phyloP scores from a whole-genome alignment of 257 asterid genomes.

The Solanum neorickii region DNA sequence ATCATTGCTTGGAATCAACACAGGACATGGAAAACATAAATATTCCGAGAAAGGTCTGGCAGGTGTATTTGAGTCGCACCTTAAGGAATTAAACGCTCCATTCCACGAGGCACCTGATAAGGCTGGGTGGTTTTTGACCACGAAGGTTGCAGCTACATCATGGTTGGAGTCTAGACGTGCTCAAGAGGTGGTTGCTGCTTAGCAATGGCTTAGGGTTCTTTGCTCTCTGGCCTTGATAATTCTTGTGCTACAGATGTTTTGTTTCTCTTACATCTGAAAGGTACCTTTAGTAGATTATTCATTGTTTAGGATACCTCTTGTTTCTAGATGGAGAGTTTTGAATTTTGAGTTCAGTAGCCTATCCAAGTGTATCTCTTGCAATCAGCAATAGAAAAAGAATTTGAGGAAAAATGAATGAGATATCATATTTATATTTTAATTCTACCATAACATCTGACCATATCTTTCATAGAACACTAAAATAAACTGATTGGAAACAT shows the following conservation, averaged over 20 bases:
- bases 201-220: background rate
- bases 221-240: background rate
- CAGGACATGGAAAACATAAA: slow-evolving; percentile 89
- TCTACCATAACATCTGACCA: background rate
- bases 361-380: background rate
- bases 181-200: slow-evolving; percentile 22
- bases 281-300: background rate
- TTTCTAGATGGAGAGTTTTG: background rate
- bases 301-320: background rate
- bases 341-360: background rate
- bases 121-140: slow-evolving; percentile 87
- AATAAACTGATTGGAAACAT: background rate
- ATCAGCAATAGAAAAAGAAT: background rate
- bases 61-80: slow-evolving; percentile 50
- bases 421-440: background rate
- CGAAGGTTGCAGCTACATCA: slow-evolving; percentile 62
- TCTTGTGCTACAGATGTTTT: background rate
- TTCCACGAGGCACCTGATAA: slow-evolving; percentile 75
- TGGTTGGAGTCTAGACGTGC: slow-evolving; percentile 72
- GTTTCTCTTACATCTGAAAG: background rate
- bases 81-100: slow-evolving; percentile 74
- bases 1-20: slow-evolving; percentile 75
- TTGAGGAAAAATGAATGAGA: background rate
- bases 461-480: background rate
- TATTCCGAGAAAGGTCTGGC: slow-evolving; percentile 76